Percentiles rank a stretch among this genome's conserved stretches.
Conservation (phyloP, 2,329 filamentous ascomycete genomes). For the Plectosphaerella plurivora region DNA sequence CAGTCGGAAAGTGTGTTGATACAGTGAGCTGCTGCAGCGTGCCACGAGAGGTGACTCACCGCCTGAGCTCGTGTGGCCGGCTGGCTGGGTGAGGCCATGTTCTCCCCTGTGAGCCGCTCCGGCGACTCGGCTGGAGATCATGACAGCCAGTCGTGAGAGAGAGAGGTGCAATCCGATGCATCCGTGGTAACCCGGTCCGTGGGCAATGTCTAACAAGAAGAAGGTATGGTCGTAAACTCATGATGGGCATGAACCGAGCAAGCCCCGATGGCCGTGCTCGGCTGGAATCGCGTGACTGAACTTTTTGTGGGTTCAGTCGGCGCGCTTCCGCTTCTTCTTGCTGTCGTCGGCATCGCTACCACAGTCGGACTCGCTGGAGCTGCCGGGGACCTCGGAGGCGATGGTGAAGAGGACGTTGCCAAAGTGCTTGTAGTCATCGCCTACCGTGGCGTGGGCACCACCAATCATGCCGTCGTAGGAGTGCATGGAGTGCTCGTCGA, state of each 20-base stretch:
- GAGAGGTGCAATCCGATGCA: background rate
- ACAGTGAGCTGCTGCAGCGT: background rate
- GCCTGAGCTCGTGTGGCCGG: background rate
- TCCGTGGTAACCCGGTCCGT: background rate
- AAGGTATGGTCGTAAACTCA: slow-evolving; percentile 17
- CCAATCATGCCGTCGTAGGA: slow-evolving; percentile 38
- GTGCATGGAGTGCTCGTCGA: slow-evolving; percentile 62
- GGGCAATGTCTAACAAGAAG: background rate
- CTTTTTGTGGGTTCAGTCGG: slow-evolving; percentile 41
- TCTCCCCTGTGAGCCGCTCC: background rate
- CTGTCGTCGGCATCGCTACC: slow-evolving; percentile 43
- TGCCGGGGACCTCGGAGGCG: slow-evolving; percentile 67
- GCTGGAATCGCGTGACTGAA: slow-evolving; percentile 1
- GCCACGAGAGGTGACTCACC: background rate
- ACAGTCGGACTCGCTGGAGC: slow-evolving; percentile 55
- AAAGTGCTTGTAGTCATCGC: slow-evolving; percentile 61
- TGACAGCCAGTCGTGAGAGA: background rate
- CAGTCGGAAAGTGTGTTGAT: background rate
- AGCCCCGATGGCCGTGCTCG: slow-evolving; percentile 9
- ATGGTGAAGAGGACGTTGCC: slow-evolving; percentile 81
- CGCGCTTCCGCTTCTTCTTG: slow-evolving; percentile 83
- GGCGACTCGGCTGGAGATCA: background rate
- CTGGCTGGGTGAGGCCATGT: background rate
- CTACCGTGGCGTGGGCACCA: slow-evolving; percentile 32
- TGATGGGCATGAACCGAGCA: slow-evolving; percentile 24